These are phyloP conservation scores for Gamarada debralockiae DNA, from an alignment of 495 filamentous ascomycete genomes.

Conservation along the genomic window DNA sequence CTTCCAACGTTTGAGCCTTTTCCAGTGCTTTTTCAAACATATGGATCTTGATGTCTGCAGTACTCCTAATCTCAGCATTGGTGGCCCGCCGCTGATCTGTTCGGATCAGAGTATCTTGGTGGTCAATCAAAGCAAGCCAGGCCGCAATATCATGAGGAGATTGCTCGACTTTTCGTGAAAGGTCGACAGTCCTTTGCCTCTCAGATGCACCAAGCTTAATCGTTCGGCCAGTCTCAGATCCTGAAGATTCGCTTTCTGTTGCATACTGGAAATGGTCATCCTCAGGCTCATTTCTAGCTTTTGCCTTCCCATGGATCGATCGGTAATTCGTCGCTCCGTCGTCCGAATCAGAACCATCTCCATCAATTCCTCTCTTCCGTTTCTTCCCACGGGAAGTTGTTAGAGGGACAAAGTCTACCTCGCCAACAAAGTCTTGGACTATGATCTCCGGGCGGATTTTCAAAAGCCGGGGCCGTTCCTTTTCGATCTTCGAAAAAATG, in stretches of 20 bases:
- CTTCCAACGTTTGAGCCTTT: constrained; percentile 35
- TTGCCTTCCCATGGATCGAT: constrained; percentile 66
- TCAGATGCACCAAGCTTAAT: constrained; percentile 28
- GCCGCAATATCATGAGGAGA: constrained; percentile 60
- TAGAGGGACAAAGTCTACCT: constrained; percentile 44
- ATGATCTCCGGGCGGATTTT: constrained; percentile 30
- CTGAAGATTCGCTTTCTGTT: constrained; percentile 42
- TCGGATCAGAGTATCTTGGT: constrained; percentile 65
- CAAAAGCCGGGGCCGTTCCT: constrained; percentile 30
- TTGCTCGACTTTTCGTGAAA: constrained; percentile 55
- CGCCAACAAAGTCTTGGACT: constrained; percentile 21
- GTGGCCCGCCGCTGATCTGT: constrained; percentile 41
- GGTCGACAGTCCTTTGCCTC: constrained; percentile 48
- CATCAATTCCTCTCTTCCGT: constrained; percentile 25
- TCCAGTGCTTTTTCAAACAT: constrained; percentile 77
- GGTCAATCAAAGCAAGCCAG: constrained; percentile 73
- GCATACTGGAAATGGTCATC: constrained; percentile 52
- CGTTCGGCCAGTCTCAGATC: constrained; percentile 29
- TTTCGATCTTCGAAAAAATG: constrained; percentile 33
- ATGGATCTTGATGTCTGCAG: constrained; percentile 73
- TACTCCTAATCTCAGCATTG: constrained; percentile 57
- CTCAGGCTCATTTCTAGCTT: constrained; percentile 31
- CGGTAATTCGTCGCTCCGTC: constrained; percentile 58
- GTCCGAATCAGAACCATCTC: constrained; percentile 36
- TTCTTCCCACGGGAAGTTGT: constrained; percentile 7